A percentile compares a stretch with the other conserved stretches of the same genome.
These are phyloP conservation scores for Exophiala dermatitidis DNA, from an alignment of 2,329 filamentous ascomycete genomes.

Conservation along the genomic window DNA sequence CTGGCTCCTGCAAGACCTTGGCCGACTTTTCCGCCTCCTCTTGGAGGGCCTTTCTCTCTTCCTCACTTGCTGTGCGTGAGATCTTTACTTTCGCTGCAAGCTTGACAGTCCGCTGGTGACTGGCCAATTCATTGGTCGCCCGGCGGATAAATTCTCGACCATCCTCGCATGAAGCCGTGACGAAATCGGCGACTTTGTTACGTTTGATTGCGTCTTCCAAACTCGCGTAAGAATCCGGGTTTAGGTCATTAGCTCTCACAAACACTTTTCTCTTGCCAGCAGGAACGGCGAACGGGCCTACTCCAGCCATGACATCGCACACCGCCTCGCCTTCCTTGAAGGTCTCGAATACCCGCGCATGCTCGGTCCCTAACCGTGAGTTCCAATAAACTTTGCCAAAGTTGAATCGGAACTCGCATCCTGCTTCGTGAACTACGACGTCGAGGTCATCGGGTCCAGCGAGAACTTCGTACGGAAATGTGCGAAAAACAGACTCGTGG, in stretches of 20 bases:
- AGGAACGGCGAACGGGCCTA: slow-evolving; percentile 89
- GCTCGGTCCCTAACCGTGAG: slow-evolving; percentile 80
- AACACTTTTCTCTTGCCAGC: slow-evolving; percentile 85
- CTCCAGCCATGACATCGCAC: slow-evolving; percentile 94
- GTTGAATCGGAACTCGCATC: slow-evolving; percentile 85
- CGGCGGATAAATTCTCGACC: slow-evolving; percentile 71
- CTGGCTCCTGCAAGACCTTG: slow-evolving; percentile 50
- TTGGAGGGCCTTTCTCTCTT: slow-evolving; percentile 26
- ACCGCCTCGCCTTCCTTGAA: slow-evolving; percentile 84
- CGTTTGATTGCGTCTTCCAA: slow-evolving; percentile 61
- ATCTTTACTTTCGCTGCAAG: slow-evolving; percentile 42
- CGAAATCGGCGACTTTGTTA: slow-evolving; percentile 75
- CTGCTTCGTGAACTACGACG: slow-evolving; percentile 73
- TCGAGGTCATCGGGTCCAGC: slow-evolving; percentile 74
- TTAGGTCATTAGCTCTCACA: slow-evolving; percentile 95
- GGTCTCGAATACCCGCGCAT: slow-evolving; percentile 66
- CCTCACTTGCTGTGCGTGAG: slow-evolving; percentile 25
- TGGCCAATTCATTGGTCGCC: slow-evolving; percentile 53
- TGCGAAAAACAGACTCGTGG: slow-evolving; percentile 75
- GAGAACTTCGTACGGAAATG: slow-evolving; percentile 86
- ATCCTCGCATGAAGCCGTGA: slow-evolving; percentile 73
- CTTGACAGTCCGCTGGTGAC: slow-evolving; percentile 46
- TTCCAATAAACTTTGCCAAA: slow-evolving; percentile 99
- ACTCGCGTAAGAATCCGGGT: slow-evolving; percentile 74
- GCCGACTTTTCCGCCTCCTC: slow-evolving; percentile 21